Evolutionary conservation across 2,329 filamentous ascomycete genomes (phyloP).

Genomic region (Aspergillus fijiensis): DNA sequence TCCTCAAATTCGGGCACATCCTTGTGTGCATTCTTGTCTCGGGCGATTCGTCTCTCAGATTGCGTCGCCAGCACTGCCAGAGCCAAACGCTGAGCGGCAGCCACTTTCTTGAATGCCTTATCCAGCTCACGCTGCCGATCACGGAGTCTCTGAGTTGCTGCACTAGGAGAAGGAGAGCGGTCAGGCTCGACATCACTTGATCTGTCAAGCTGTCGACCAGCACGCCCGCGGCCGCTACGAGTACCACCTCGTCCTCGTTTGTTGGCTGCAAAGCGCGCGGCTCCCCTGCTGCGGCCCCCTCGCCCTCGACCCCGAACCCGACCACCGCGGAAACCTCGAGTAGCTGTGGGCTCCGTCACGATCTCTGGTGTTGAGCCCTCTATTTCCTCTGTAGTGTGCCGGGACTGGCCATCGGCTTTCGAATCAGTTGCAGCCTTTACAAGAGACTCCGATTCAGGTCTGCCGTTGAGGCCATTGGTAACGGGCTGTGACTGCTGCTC

Average conservation of each 20-base stretch:
- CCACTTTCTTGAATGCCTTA: constrained; percentile 43
- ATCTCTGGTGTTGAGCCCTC: constrained; percentile 22
- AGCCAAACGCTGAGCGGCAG: constrained; percentile 41
- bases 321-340: constrained; percentile 30
- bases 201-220: constrained; percentile 25
- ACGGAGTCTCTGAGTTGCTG: constrained; percentile 39
- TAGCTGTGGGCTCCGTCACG: constrained; percentile 18
- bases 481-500: constrained; percentile 26
- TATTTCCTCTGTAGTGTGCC: constrained; percentile 26
- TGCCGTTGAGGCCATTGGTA: constrained; percentile 19
- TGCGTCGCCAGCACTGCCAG: constrained; percentile 41
- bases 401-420: constrained; percentile 17
- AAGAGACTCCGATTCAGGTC: constrained; percentile 20
- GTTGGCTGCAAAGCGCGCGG: constrained; percentile 20
- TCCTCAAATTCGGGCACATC: constrained; percentile 41
- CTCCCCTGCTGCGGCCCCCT: constrained; percentile 33
- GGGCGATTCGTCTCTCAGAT: constrained; percentile 39
- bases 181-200: constrained; percentile 33
- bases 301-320: constrained; percentile 36
- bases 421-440: constrained; percentile 17
- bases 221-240: constrained; percentile 26
- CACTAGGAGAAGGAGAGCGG: constrained; percentile 37
- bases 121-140: constrained; percentile 45
- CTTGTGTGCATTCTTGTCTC: constrained; percentile 43
- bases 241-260: constrained; percentile 31